Conservation (phyloP, 768 basidiomycete species). For the Amanita polypyramis region DNA sequence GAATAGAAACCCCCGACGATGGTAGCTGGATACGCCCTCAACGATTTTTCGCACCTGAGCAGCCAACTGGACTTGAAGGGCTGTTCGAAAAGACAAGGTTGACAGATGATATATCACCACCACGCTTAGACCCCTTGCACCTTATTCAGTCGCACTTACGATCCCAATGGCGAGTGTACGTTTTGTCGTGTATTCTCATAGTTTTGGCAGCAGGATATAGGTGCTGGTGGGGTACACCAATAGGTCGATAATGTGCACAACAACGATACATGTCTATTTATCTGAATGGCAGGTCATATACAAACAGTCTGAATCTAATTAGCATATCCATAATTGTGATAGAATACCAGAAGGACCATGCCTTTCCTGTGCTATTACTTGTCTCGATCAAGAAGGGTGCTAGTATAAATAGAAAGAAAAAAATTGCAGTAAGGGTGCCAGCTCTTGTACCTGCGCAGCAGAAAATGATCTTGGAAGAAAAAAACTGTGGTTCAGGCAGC, state of each 20-base stretch:
- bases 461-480: background rate
- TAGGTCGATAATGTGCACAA: background rate
- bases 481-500: background rate
- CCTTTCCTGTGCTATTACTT: too few relatives aligned
- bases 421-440: background rate
- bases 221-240: background rate
- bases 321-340: too few relatives aligned
- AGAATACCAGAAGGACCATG: too few relatives aligned
- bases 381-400: too few relatives aligned
- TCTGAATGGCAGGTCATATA: too few relatives aligned
- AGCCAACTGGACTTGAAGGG: constrained; percentile 66
- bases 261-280: too few relatives aligned
- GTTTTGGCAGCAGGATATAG: constrained; percentile 1
- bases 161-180: constrained; percentile 1
- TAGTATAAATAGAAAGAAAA: background rate
- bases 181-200: background rate
- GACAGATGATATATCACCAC: constrained; percentile 25
- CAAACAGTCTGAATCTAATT: too few relatives aligned
- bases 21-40: constrained; percentile 56
- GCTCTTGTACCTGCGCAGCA: constrained; percentile 9
- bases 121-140: constrained; percentile 2
- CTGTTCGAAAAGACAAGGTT: constrained; percentile 55
- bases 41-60: constrained; percentile 68
- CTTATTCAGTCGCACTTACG: background rate
- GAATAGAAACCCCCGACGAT: constrained; percentile 23